A percentile compares a stretch with the other conserved stretches of the same genome.
Conservation (phyloP, 257 asterid genomes). For the Linderniella brevidens region DNA sequence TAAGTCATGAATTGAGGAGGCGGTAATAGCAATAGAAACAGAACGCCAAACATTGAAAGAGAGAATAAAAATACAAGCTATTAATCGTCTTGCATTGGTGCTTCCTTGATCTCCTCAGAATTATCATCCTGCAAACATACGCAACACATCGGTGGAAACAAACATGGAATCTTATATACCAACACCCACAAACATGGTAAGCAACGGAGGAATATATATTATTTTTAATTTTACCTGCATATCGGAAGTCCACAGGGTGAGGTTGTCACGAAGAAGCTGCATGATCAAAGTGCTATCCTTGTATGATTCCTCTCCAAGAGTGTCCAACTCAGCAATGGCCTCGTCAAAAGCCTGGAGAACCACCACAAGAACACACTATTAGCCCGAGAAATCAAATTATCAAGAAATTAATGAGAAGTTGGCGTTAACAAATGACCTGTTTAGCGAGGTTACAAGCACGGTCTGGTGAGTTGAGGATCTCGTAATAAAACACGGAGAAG, state of each 20-base stretch:
- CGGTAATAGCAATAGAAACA: neutral
- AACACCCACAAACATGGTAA: neutral
- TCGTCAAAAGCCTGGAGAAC: neutral
- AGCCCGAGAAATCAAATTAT: neutral
- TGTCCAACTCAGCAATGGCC: constrained; percentile 61
- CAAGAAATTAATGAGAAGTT: neutral
- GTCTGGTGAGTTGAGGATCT: constrained; percentile 2
- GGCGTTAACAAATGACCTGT: neutral
- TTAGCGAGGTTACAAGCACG: constrained; percentile 3
- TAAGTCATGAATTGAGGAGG: too few species aligned
- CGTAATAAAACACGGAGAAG: constrained; percentile 4
- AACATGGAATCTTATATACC: neutral
- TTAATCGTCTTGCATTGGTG: neutral
- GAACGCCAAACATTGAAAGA: neutral
- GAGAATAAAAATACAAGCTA: neutral
- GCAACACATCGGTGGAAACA: neutral
- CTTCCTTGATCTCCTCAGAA: constrained; percentile 4
- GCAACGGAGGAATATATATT: neutral
- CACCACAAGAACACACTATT: too few species aligned
- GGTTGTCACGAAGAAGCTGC: constrained; percentile 96
- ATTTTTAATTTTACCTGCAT: neutral
- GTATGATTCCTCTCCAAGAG: constrained; percentile 90
- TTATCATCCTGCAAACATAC: constrained; percentile 1
- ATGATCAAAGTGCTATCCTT: constrained; percentile 90
- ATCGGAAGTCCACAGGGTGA: constrained; percentile 87